Evolutionary conservation across 768 basidiomycete species (phyloP).

Genomic region (Russula abietina): DNA sequence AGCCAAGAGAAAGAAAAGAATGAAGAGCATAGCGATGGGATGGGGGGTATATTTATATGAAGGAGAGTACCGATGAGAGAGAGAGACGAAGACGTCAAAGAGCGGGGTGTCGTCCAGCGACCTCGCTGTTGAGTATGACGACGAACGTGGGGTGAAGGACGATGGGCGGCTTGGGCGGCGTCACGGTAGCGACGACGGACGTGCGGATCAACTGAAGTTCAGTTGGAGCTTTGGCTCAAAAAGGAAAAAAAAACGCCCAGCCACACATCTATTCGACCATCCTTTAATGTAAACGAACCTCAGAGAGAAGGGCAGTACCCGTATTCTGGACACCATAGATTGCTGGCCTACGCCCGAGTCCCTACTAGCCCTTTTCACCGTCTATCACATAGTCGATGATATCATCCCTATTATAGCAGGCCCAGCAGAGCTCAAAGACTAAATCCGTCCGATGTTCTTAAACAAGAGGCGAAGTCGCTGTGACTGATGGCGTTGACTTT

Average conservation of each 20-base stretch:
- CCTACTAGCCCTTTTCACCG: slow-evolving; percentile 33
- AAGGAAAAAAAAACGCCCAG: neutral
- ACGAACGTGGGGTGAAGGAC: slow-evolving; percentile 15
- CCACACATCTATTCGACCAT: slow-evolving; percentile 5
- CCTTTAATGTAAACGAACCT: slow-evolving; percentile 33
- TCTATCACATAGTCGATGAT: neutral
- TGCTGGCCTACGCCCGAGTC: slow-evolving; percentile 54
- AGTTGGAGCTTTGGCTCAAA: neutral
- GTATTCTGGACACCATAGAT: slow-evolving; percentile 48
- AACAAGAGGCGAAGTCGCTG: too few relatives aligned
- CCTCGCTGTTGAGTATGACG: slow-evolving; percentile 24
- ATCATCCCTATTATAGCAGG: too few relatives aligned
- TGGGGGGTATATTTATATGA: neutral
- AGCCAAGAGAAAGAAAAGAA: slow-evolving; percentile 51
- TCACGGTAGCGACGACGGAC: slow-evolving; percentile 4
- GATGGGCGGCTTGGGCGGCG: slow-evolving; percentile 5
- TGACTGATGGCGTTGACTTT: too few relatives aligned
- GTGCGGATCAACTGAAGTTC: neutral
- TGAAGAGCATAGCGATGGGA: slow-evolving; percentile 55
- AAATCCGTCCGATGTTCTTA: slow-evolving; percentile 44
- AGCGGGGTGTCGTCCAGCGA: slow-evolving; percentile 29
- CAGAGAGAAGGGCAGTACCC: slow-evolving; percentile 57
- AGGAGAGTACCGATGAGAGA: slow-evolving; percentile 5
- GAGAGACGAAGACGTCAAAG: slow-evolving; percentile 21
- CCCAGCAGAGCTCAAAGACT: slow-evolving; percentile 38